Conservation (phyloP, 2,329 filamentous ascomycete genomes). For the Fusarium papillatum region DNA sequence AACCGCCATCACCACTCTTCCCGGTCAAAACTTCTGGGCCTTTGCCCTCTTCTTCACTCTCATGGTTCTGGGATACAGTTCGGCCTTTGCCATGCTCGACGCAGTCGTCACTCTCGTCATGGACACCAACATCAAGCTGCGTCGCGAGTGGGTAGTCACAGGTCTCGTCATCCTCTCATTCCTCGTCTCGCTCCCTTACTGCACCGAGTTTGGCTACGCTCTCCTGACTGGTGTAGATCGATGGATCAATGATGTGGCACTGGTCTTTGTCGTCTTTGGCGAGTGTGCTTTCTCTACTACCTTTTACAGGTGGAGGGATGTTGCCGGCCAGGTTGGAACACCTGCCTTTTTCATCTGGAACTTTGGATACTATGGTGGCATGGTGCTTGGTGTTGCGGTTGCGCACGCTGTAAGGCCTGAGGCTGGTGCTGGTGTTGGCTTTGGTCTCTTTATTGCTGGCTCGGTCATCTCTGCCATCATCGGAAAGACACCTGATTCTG, state of each 20-base stretch:
- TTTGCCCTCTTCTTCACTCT: constrained; percentile 71
- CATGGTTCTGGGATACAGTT: constrained; percentile 69
- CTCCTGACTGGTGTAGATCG: constrained; percentile 67
- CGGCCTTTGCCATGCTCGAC: constrained; percentile 71
- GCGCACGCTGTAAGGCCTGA: constrained; percentile 60
- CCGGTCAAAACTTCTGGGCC: constrained; percentile 70
- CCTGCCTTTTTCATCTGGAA: constrained; percentile 61
- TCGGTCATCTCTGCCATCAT: constrained; percentile 54
- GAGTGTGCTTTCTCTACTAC: constrained; percentile 66
- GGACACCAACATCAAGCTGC: constrained; percentile 57
- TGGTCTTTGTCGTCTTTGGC: constrained; percentile 68
- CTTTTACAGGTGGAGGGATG: constrained; percentile 64
- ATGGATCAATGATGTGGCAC: constrained; percentile 67
- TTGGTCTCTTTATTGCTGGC: constrained; percentile 63
- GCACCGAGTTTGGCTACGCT: constrained; percentile 70
- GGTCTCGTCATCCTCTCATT: constrained; percentile 63
- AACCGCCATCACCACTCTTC: constrained; percentile 68
- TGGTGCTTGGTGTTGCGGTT: constrained; percentile 64
- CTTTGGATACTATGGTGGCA: constrained; percentile 65
- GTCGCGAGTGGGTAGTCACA: constrained; percentile 63
- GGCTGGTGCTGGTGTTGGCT: constrained; percentile 64
- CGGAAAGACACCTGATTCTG: constrained; percentile 56
- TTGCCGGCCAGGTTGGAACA: constrained; percentile 59
- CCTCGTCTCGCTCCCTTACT: constrained; percentile 67
- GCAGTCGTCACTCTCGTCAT: constrained; percentile 66